Evolutionary conservation across 2,329 filamentous ascomycete genomes (phyloP), one percentile per base, ranked within the genome.

Genomic region (Exophiala phaeomuriformis): DNA sequence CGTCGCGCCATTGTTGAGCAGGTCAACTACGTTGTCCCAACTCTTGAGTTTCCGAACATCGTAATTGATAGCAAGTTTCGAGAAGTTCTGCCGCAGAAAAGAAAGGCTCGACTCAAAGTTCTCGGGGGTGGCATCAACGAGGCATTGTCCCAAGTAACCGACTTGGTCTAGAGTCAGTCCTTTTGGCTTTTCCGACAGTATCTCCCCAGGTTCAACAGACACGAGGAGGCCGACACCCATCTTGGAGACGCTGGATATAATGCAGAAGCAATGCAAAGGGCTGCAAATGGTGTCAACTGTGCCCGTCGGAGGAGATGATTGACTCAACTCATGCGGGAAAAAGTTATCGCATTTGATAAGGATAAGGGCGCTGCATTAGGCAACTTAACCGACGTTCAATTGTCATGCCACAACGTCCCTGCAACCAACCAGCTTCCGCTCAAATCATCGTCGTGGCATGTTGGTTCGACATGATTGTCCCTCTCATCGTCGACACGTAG

Each of bases 1-100:
- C 49, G 83, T 81, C 4, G 90, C 89, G 55, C 93, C 93, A 59
- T 83, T 81, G 68, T 98, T 88, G 52, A 98, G 81, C 35, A 97
- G 77, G 44, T 86, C 80, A 50, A 91, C 73, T 35, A 97, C 76
- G 59, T 94, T 86, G 61, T 90, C 85, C 51, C 76, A 74, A 7
- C 83, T 82, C 32, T 79, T 69, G 37, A 97, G 76, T 27, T 73
- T 72, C 3, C 86, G 85, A 47, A 84, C 89, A 64, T 95, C 88
- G 61, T 95, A 80, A 68, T 86, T 90, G 60, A 87, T 80, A 61
- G 76, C 69, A 49, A 81, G 77, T 5, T 71, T 69, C 50, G 75
- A 72, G 59, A 82, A 77, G 40, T 82, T 78, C 48, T 77, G 69
- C 51, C 77, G 75, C 40, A 85, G 71, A 64, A 84, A 80, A 28